Conservation (phyloP, 1,139 yeast species). For the Ashbya aceris region DNA sequence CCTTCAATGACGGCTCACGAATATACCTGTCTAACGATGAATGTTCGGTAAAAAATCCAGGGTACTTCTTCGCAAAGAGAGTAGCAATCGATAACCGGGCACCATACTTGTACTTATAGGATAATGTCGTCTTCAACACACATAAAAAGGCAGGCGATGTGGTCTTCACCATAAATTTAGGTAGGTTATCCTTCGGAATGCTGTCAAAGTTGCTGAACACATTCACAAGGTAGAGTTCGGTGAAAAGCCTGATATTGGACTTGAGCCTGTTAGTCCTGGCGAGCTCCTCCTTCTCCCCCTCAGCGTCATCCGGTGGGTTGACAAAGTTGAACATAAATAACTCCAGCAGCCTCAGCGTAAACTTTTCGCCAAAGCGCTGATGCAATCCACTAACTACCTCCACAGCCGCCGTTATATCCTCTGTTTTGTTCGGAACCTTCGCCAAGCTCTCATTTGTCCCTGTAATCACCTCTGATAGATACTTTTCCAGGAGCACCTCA, state of each 20-base stretch:
- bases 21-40: conserved; percentile 18
- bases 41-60: conserved; percentile 25
- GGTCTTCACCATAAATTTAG: conserved; percentile 33
- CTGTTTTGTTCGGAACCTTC: conserved; percentile 41
- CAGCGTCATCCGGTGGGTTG: conserved; percentile 31
- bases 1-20: conserved; percentile 19
- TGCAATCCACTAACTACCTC: conserved; percentile 68
- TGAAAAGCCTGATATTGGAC: conserved; percentile 43
- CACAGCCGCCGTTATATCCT: conserved; percentile 55
- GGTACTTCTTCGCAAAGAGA: conserved; percentile 45
- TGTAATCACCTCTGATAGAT: conserved; percentile 59
- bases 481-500: conserved; percentile 62
- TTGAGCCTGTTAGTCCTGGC: conserved; percentile 39
- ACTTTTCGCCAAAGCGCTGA: conserved; percentile 53
- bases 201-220: conserved; percentile 40
- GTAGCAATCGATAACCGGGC: conserved; percentile 39
- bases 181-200: conserved; percentile 31
- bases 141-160: conserved; percentile 36
- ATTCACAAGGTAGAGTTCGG: conserved; percentile 59
- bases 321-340: conserved; percentile 40
- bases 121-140: conserved; percentile 46
- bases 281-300: conserved; percentile 37
- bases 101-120: conserved; percentile 42
- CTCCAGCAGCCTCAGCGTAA: conserved; percentile 45
- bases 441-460: conserved; percentile 57